Evolutionary conservation across 2,329 filamentous ascomycete species (phyloP).

Genomic region (Fusarium xyrophilum): DNA sequence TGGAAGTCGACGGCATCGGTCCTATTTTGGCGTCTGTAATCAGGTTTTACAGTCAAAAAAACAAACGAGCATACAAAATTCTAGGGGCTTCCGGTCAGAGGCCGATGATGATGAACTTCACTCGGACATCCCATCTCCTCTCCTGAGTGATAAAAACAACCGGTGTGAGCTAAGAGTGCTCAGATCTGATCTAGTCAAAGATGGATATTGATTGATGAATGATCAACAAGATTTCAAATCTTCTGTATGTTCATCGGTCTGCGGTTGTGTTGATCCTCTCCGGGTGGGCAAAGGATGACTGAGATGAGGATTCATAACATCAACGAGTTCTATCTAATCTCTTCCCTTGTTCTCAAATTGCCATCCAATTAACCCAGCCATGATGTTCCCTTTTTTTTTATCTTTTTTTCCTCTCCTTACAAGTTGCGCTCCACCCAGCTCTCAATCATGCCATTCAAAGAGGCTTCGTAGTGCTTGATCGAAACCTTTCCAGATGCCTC

Average conservation of each 20-base stretch:
- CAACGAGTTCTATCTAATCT: slow-evolving; percentile 1
- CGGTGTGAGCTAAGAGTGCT: slow-evolving; percentile 20
- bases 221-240: slow-evolving; percentile 20
- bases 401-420: slow-evolving; percentile 44
- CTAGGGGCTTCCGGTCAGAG: slow-evolving; percentile 46
- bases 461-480: slow-evolving; percentile 86
- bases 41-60: slow-evolving; percentile 67
- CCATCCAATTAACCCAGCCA: not conserved
- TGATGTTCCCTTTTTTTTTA: not conserved
- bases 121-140: slow-evolving; percentile 35
- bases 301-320: not conserved
- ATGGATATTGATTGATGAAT: slow-evolving; percentile 29
- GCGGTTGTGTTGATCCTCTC: not conserved
- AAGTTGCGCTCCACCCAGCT: slow-evolving; percentile 74
- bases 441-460: slow-evolving; percentile 79
- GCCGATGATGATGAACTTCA: slow-evolving; percentile 44
- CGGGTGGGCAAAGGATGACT: not conserved
- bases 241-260: slow-evolving; percentile 12
- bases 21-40: slow-evolving; percentile 72
- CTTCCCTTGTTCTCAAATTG: slow-evolving; percentile 30
- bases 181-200: slow-evolving; percentile 21
- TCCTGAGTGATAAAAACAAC: slow-evolving; percentile 28
- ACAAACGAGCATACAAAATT: slow-evolving; percentile 53
- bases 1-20: slow-evolving; percentile 70
- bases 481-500: slow-evolving; percentile 72